phyloP scores from a whole-genome alignment of 805 yeast genomes.

The Nakazawaea wyomingensis region DNA sequence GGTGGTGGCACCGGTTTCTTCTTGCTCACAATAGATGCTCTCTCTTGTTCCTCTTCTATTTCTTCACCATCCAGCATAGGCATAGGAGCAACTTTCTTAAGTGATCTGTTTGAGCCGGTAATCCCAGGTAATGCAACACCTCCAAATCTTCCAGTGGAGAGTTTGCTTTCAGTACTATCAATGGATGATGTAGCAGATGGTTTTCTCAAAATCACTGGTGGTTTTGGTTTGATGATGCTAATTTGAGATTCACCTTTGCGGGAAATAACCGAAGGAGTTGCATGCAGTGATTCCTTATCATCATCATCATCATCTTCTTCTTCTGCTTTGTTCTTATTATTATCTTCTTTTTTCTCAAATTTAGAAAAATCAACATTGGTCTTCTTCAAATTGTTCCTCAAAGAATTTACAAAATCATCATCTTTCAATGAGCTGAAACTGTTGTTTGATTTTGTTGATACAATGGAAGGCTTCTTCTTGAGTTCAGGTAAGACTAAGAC shows the following conservation, averaged over 20 bases:
- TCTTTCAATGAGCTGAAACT: constrained; percentile 1
- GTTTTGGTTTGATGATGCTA: constrained; percentile 13
- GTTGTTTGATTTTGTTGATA: background rate
- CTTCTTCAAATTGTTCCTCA: constrained; percentile 16
- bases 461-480: background rate
- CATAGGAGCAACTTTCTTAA: background rate
- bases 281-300: no score
- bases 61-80: background rate
- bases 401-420: constrained; percentile 14
- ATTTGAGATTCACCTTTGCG: background rate
- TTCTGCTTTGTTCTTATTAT: no score
- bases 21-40: background rate
- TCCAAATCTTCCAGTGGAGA: background rate
- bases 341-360: constrained; percentile 7
- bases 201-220: constrained; percentile 16
- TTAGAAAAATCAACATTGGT: constrained; percentile 11
- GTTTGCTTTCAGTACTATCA: background rate
- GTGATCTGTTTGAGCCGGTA: background rate
- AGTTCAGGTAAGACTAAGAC: background rate
- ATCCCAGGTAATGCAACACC: constrained; percentile 6
- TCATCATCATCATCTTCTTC: no score
- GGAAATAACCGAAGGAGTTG: no score
- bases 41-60: background rate
- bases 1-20: constrained; percentile 8
- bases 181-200: constrained; percentile 12